phyloP scores from a whole-genome alignment of 805 yeast species.

The Yamadazyma paraphyllophila region DNA sequence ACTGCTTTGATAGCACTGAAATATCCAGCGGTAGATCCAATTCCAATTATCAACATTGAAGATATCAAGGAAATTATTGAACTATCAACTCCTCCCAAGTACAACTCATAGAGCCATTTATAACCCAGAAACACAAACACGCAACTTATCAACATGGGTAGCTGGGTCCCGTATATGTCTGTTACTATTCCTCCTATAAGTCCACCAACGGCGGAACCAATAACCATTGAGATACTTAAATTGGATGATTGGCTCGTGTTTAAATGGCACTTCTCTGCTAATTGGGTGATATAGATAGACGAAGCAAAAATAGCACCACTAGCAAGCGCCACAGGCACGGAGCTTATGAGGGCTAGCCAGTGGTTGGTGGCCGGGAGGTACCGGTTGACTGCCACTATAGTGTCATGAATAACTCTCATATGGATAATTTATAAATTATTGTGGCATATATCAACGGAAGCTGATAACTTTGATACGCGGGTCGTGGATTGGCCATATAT shows the following conservation, averaged over 20 bases:
- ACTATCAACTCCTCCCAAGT: slow-evolving; percentile 18
- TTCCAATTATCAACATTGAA: slow-evolving; percentile 31
- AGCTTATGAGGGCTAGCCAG: slow-evolving; percentile 24
- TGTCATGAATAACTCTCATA: slow-evolving; percentile 12
- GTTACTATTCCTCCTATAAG: slow-evolving; percentile 31
- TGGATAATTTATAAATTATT: neutral
- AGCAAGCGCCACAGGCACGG: slow-evolving; percentile 33
- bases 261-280: slow-evolving; percentile 29
- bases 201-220: slow-evolving; percentile 35
- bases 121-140: slow-evolving; percentile 26
- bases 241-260: slow-evolving; percentile 28
- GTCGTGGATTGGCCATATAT: neutral
- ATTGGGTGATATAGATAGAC: slow-evolving; percentile 32
- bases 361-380: slow-evolving; percentile 25
- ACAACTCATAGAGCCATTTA: slow-evolving; percentile 24
- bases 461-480: neutral
- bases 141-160: slow-evolving; percentile 30
- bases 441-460: neutral
- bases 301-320: slow-evolving; percentile 34
- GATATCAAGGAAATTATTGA: slow-evolving; percentile 15
- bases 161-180: slow-evolving; percentile 32
- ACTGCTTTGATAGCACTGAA: slow-evolving; percentile 35
- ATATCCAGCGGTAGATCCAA: slow-evolving; percentile 34
- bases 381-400: slow-evolving; percentile 16
- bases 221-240: slow-evolving; percentile 29